Base-by-base conservation (phyloP, 2,329 filamentous ascomycete species). In the Diaporthe ilicicola region DNA sequence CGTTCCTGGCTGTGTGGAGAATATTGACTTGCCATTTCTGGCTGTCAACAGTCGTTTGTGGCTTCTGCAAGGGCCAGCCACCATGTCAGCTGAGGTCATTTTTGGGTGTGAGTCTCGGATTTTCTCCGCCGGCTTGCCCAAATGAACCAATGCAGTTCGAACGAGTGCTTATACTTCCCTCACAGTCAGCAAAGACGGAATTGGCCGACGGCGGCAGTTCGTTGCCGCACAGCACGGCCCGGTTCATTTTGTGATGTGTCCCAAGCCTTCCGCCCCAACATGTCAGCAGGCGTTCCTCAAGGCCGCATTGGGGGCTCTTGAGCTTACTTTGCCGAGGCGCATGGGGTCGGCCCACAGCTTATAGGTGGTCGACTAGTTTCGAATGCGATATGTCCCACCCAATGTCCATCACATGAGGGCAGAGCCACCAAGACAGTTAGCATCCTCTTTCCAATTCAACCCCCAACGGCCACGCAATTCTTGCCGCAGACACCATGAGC, bases 271-370 rank as follows among this genome's bases (percentile, higher is more conserved):
- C 37, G 37, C 37, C 37, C 10, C 27, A 48, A 17, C 15, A 50
- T n/a, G 59, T 64, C 59, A 64, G 59, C 59, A n/a, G 29, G n/a
- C 44, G n/a, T 50, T 64, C 44, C 44, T 64, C 12, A 48, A 3
- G 29, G 42, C 59, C 29, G 2, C 59, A 37, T 50, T 50, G 42
- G 9, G 42, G 29, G 37, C 37, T 29, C 50, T 48, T 48, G 13
- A 24, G 15, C 13, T 37, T 64, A n/a, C 8, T 7, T 46, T 24
- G 12, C 19, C 42, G n/a, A 10, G 44, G 27, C 13, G 44, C 24
- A 24, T 27, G n/a, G 19, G 27, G 15, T 10, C 44, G 59, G 59
- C n/a, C 37, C 22, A 50, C 29, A 10, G 19, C 27, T 48, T 8
- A 19, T 24, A 19, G 10, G 24, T 37, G 12, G 48, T 50, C 2